phyloP scores from a whole-genome alignment of 192 early-diverging fungal genomes.

The Entomortierella beljakovae region DNA sequence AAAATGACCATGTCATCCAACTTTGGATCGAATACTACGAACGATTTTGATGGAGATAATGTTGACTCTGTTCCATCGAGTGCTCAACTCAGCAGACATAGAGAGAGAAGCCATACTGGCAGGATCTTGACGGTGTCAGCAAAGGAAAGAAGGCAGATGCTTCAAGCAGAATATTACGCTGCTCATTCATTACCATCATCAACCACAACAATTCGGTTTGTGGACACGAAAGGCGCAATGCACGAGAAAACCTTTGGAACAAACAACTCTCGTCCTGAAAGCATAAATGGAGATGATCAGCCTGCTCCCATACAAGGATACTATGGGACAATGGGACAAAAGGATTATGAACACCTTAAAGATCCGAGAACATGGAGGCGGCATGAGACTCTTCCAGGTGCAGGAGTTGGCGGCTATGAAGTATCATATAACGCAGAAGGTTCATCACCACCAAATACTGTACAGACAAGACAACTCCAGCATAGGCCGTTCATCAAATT shows the following conservation, averaged over 20 bases:
- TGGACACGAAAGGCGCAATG: constrained; percentile 36
- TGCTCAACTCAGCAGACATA: constrained; percentile 5
- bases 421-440: constrained; percentile 32
- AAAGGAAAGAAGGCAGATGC: constrained; percentile 49
- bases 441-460: not conserved
- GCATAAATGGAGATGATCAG: not conserved
- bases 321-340: constrained; percentile 21
- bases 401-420: constrained; percentile 4
- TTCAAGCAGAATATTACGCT: constrained; percentile 50
- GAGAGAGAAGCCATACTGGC: constrained; percentile 16
- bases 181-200: constrained; percentile 27
- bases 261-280: not conserved
- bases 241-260: constrained; percentile 24
- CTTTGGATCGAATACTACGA: not conserved
- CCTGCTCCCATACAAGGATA: constrained; percentile 14
- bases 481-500: constrained; percentile 41
- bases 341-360: not conserved
- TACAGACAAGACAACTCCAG: constrained; percentile 26
- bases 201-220: constrained; percentile 33
- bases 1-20: constrained; percentile 3
- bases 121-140: constrained; percentile 36
- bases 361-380: not conserved
- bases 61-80: constrained; percentile 20
- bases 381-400: not conserved
- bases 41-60: not conserved